Base-by-base conservation (phyloP, 2,329 filamentous ascomycete species). In the Aspergillus ruber region DNA sequence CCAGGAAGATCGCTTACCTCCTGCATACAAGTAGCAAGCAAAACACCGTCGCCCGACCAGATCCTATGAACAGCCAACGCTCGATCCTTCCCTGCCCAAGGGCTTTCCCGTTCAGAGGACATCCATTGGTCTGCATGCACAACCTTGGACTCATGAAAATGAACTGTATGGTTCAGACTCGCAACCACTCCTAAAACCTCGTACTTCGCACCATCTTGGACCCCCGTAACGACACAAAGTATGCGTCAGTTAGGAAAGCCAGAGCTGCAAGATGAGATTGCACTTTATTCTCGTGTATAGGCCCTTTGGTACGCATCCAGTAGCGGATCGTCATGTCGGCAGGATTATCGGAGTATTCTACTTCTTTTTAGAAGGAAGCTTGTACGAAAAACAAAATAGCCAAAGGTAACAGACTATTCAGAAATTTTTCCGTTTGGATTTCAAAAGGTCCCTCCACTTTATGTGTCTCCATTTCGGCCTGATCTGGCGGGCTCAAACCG, bases 241-340 rank as follows among this genome's bases (percentile, higher is more conserved):
- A 90, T 63, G 79, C 85, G 70, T 95, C 90, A 20, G 83, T 86
- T 75, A 95, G 86, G 73, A 95, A 96, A 18, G 90, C 90, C 53
- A 96, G 74, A 8, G 90, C 90, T 38, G 79, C 83, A 39, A 94
- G 74, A 63, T 95, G 89, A 13, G 88, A 86, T 59, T 84, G 78
- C 18, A 27, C 9, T 27, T 10, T 27, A 27, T 27, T 10, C 9
- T 27, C 9, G 3, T 27, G 25, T 27, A 27, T 27, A 10, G 25
- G 25, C 12, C 25, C 25, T 12, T 10, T 27, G 9, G 25, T 9
- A 3, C 25, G 25, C 25, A 27, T 27, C 25, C 25, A 27, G 25
- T 27, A 27, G 25, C 25, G 25, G 25, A 27, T 27, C 25, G 12
- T 27, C 9, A 9, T 27, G 25, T 27, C 25, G 25, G 9, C 25